Conservation (phyloP, 352 stramenopile genomes). For the Phytopythium kandeliae region DNA sequence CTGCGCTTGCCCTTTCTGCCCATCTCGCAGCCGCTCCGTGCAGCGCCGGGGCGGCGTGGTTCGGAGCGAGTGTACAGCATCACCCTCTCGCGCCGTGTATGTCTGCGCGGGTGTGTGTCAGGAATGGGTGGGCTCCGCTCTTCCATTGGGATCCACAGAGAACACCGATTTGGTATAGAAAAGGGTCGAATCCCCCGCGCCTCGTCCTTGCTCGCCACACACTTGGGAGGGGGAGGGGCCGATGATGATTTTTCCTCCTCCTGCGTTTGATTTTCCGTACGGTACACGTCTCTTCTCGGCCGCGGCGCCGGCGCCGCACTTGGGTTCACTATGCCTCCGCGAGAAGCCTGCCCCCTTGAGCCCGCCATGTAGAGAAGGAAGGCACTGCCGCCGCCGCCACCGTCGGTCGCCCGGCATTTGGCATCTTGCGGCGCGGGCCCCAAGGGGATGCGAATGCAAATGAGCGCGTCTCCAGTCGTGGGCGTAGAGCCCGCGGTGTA, state of each 20-base stretch:
- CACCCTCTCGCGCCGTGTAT: constrained; percentile 3
- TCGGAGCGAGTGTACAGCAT: constrained; percentile 7
- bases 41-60: not conserved
- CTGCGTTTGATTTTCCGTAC: not conserved
- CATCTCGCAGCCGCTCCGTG: constrained; percentile 1
- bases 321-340: not conserved
- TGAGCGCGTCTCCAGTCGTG: constrained; percentile 15
- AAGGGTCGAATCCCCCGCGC: not conserved
- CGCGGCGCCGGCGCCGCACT: not conserved
- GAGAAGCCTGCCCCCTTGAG: too few species aligned
- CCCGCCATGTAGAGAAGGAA: too few species aligned
- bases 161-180: not conserved
- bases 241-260: not conserved
- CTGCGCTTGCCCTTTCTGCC: constrained; percentile 2
- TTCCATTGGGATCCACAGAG: constrained; percentile 3
- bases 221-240: constrained; percentile 1
- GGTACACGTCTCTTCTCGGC: constrained; percentile 1
- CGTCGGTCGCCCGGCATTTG: constrained; percentile 1
- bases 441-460: constrained; percentile 34
- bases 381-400: too few species aligned
- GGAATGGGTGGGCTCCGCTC: not conserved
- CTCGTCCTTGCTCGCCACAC: too few species aligned
- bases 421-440: constrained; percentile 4
- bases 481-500: constrained; percentile 21
- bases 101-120: too few species aligned